These are phyloP conservation scores for Groenewaldozyma tartarivorans DNA, from an alignment of 805 yeast species.

Conservation along the genomic window DNA sequence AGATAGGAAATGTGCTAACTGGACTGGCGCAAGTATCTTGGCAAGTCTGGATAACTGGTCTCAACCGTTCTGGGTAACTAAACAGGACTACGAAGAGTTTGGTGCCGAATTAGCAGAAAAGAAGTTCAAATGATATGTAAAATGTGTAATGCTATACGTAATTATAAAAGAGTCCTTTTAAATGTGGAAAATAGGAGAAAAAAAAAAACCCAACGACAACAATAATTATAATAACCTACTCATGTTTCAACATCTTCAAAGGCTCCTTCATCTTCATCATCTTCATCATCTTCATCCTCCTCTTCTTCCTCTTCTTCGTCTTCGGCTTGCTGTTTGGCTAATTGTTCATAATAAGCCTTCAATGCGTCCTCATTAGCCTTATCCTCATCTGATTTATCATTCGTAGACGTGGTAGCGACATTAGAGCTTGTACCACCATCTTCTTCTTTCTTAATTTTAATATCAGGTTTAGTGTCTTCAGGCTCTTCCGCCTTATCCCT, in stretches of 20 bases:
- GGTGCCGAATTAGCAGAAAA: constrained; percentile 37
- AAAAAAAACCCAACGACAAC: too few species aligned
- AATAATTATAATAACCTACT: not conserved
- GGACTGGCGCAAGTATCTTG: constrained; percentile 69
- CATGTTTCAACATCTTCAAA: constrained; percentile 6
- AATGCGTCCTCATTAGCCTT: constrained; percentile 62
- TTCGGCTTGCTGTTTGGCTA: constrained; percentile 58
- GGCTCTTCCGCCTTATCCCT: constrained; percentile 7
- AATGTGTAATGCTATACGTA: not conserved
- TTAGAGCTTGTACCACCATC: too few species aligned
- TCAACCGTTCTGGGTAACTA: constrained; percentile 46
- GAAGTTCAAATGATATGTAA: constrained; percentile 24
- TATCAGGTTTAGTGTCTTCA: constrained; percentile 1
- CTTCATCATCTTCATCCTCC: constrained; percentile 37
- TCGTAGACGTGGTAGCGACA: too few species aligned
- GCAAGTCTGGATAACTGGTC: constrained; percentile 51
- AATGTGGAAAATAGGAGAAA: too few species aligned
- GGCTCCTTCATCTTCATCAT: constrained; percentile 42
- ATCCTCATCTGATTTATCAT: constrained; percentile 39
- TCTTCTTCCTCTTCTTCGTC: constrained; percentile 53
- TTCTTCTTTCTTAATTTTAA: constrained; percentile 1
- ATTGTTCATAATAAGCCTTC: constrained; percentile 66
- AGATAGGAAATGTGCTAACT: constrained; percentile 51
- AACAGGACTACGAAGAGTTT: constrained; percentile 54
- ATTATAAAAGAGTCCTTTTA: too few species aligned